Evolutionary conservation across 768 basidiomycete species (phyloP), one percentile per base, ranked within the genome.

Genomic region (Psilocybe tampanensis): DNA sequence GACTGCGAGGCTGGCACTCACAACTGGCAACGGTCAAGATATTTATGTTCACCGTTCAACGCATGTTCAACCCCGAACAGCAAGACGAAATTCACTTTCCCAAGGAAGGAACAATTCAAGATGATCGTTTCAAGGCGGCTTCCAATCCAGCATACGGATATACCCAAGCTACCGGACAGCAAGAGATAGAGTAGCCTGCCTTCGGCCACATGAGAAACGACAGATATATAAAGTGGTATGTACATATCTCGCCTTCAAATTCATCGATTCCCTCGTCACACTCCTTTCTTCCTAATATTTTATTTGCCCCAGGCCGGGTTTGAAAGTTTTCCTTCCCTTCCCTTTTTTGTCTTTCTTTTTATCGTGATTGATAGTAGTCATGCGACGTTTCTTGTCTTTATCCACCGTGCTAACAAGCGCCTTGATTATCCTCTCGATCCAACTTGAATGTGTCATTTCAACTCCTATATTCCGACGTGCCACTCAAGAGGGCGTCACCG

Each of bases 361-460:
- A 63, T 61, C 15, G 36, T 13, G 15, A 8, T 39, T 39, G 36
- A 39, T 39, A 39, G 45, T 23, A 60, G 71, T 64, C 61, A 90
- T 90, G 88, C 81, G 82, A 61, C 73, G 88, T 66, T 73, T 73
- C 44, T 63, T 80, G 63, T 71, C 76, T 41, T 77, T 88, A 61
- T 72, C 78, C 55, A 57, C 80, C 59, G 76, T 90, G 61, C 74
- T 85, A 56, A 77, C 80, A 60, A 80, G 76, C 69, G 61, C 88
- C 56, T 65, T 85, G 44, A 60, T 80, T 48, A 72, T 76, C 54
- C 65, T 79, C 33, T 74, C 75, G 52, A 70, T 66, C 54, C 66
- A n/a, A n/a, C n/a, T n/a, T n/a, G n/a, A 68, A 33, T 68, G 68
- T 57, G 77, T 73, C 52, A 70, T 76, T 47, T 83, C 84, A 34